Evolutionary conservation across 2,329 filamentous ascomycete species (phyloP), one percentile per base, ranked within the genome.

Genomic region (Macroventuria anomochaeta): DNA sequence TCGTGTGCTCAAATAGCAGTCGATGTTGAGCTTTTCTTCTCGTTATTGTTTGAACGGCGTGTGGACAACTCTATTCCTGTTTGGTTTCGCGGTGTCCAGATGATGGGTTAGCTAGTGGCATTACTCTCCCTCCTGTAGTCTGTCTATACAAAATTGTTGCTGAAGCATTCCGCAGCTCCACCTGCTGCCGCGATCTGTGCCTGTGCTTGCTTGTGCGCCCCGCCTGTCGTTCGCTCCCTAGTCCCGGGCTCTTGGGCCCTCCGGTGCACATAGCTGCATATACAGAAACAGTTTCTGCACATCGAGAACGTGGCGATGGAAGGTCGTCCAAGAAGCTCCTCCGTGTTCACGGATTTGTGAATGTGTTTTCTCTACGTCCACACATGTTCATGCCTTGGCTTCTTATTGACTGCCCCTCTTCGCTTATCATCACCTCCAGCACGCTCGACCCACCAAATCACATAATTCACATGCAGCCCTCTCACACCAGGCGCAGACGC

Each of bases 41-140:
- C 58, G 20, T 47, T 58, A 46, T 50, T 28, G 32, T 46, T 59
- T 42, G 13, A 54, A 62, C 12, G 59, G 57, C 63, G 58, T 58
- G 59, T 61, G 58, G 59, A 29, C 49, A 56, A 57, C 61, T 65
- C 61, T 55, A 49, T 61, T 64, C 59, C 33, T 61, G 55, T 55
- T 53, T 47, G 20, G 5, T 32, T 37, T 25, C 18, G 29, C 8
- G 21, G 21, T 32, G 7, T 43, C 29, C 33, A 26, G 15, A 43
- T 6, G 33, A 26, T 29, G n/a, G 33, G 8, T 34, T 32, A 36
- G 44, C 28, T 26, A 38, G 21, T 29, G 33, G 51, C 33, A 31
- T 33, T 34, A 51, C 53, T 48, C 44, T 67, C 55, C 39, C 53
- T 52, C 52, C 53, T 50, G 37, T 59, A 62, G 46, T 34, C 57